Evolutionary conservation across 805 yeast genomes (phyloP), one percentile per base, ranked within the genome.

Genomic region (Pichia deserticola): DNA sequence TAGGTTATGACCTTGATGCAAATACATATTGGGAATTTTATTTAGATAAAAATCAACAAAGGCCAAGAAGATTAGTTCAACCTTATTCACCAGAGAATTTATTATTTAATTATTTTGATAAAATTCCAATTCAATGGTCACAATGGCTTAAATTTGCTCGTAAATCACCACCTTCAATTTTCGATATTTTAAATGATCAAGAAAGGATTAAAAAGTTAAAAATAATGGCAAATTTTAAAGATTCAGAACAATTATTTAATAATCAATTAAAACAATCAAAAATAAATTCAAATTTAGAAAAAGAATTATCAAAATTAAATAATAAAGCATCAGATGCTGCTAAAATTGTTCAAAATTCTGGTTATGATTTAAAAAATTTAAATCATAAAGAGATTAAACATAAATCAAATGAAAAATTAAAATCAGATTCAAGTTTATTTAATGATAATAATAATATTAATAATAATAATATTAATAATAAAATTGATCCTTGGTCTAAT

Each of bases 1-100:
- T 82, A 38, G 86, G 89, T 2, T 86, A 85, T 60, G 95, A 87
- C 60, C 70, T 88, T n/a, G 81, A 79, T 38, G 95, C 93, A 3
- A 87, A 87, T 63, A 81, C 92, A 2, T 87, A 83, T 67, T 87
- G 95, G 95, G 96, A 87, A 62, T 81, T 84, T 64, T 72, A 74
- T 46, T 69, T 77, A 29, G 81, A 78, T 52, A 60, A 62, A 10
- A 27, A 32, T 12, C 45, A 50, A 13, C 68, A 65, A 29, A 64
- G 82, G 51, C 71, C 82, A 51, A 68, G 95, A 44, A 65, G 95
- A 42, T 78, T 84, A 48, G 74, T 82, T 48, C 81, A 82, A 50
- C 86, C 88, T 11, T 62, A 66, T 39, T 64, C 68, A 37, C 70
- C 72, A 41, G 71, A 72, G 49, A 61, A 71, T 5, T 77, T 75